Evolutionary conservation across 441 rosid species (phyloP).

Genomic region (Syzygium syzygioides): DNA sequence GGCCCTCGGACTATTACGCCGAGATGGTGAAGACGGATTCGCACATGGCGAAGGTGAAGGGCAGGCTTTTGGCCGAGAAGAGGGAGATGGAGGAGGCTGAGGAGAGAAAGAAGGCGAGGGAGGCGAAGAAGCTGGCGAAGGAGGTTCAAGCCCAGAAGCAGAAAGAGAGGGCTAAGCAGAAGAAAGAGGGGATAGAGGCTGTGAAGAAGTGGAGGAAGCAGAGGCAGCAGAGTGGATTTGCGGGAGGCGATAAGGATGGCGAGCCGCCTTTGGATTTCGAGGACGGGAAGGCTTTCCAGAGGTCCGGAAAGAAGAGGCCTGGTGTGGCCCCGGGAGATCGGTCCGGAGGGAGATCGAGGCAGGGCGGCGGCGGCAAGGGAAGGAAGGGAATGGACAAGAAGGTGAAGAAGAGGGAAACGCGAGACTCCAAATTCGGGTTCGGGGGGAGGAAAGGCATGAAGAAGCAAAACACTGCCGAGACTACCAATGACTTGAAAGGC

Average conservation of each 20-base stretch:
- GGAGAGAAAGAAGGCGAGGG: conserved; percentile 85
- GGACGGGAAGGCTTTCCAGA: conserved; percentile 50
- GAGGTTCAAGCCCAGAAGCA: conserved; percentile 78
- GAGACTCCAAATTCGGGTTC: conserved; percentile 68
- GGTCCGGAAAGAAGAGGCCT: conserved; percentile 55
- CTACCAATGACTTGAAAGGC: conserved; percentile 43
- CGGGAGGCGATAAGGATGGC: conserved; percentile 37
- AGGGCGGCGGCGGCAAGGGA: conserved; percentile 18
- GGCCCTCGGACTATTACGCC: conserved; percentile 78
- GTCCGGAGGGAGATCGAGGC: conserved; percentile 64
- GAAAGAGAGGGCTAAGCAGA: conserved; percentile 71
- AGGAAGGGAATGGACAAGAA: conserved; percentile 22
- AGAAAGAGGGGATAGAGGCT: conserved; percentile 66
- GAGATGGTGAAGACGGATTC: conserved; percentile 84
- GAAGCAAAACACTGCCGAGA: conserved; percentile 81
- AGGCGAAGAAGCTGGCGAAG: conserved; percentile 61
- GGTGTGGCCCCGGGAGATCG: conserved; percentile 71
- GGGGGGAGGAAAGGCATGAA: conserved; percentile 69
- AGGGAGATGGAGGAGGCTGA: conserved; percentile 72
- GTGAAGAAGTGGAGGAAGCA: conserved; percentile 95
- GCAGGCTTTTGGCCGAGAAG: conserved; percentile 62
- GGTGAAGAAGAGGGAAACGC: conserved; percentile 37
- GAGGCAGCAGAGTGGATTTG: conserved; percentile 77
- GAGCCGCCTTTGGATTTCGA: conserved; percentile 53
- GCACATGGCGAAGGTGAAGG: conserved; percentile 84